Evolutionary conservation across 1,284 basidiomycete genomes (phyloP).

Genomic region (Phlebopus sp.): DNA sequence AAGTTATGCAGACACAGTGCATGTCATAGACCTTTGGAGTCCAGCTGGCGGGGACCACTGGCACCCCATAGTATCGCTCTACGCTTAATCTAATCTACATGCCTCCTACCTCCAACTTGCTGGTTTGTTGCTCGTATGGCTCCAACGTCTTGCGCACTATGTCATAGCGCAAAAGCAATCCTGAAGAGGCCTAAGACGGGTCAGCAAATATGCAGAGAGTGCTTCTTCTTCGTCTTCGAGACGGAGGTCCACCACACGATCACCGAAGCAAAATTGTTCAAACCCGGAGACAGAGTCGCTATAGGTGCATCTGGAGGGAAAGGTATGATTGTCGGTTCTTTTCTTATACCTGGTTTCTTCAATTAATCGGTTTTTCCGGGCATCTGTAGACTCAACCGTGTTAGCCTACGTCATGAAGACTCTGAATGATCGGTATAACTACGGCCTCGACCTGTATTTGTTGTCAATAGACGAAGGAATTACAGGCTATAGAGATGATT

Average conservation of each 20-base stretch:
- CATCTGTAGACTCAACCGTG: slow-evolving; percentile 86
- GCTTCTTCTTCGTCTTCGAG: slow-evolving; percentile 97
- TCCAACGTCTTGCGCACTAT: slow-evolving; percentile 71
- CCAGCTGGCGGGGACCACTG: not conserved
- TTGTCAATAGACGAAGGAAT: slow-evolving; percentile 99
- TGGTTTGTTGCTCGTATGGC: slow-evolving; percentile 46
- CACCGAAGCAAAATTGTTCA: slow-evolving; percentile 76
- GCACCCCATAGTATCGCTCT: not conserved
- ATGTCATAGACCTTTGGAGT: not conserved
- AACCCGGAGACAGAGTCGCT: slow-evolving; percentile 89
- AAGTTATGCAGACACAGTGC: too few species aligned
- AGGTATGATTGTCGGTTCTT: slow-evolving; percentile 48
- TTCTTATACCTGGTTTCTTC: not conserved
- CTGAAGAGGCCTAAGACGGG: slow-evolving; percentile 96
- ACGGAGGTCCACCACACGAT: slow-evolving; percentile 98
- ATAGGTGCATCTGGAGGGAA: slow-evolving; percentile 99
- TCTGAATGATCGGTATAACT: slow-evolving; percentile 91
- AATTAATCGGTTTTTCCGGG: slow-evolving; percentile 3
- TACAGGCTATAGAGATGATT: slow-evolving; percentile 97
- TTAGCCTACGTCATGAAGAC: slow-evolving; percentile 96
- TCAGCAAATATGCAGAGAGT: slow-evolving; percentile 93
- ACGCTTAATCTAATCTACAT: not conserved
- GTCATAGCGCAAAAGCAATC: slow-evolving; percentile 77
- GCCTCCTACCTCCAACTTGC: not conserved
- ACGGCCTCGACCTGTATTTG: slow-evolving; percentile 88